Conservation (phyloP, 192 early-diverging fungal species). For the Linnemannia exigua region DNA sequence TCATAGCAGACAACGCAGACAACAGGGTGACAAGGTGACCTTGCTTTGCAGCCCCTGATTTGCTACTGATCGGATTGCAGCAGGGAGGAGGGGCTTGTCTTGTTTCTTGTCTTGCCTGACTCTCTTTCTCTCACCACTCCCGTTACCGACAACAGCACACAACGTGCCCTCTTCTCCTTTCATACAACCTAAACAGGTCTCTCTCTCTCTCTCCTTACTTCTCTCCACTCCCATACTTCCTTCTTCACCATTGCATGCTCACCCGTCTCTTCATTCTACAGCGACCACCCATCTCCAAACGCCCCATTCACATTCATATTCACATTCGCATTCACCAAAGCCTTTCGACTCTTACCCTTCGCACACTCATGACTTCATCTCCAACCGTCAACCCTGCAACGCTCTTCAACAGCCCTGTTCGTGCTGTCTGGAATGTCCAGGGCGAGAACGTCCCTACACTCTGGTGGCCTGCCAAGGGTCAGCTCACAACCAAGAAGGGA, state of each 20-base stretch:
- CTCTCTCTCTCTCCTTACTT: neutral
- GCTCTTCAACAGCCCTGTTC: slow-evolving; percentile 48
- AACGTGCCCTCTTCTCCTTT: neutral
- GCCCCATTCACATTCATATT: neutral
- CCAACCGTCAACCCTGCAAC: slow-evolving; percentile 31
- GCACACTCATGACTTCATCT: slow-evolving; percentile 13
- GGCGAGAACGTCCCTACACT: slow-evolving; percentile 51
- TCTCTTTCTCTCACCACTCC: neutral
- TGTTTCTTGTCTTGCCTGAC: neutral
- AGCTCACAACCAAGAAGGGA: neutral
- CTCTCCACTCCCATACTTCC: neutral
- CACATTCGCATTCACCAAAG: neutral
- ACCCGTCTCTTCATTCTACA: neutral
- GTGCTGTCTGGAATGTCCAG: slow-evolving; percentile 50
- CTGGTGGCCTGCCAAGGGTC: slow-evolving; percentile 47
- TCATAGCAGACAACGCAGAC: neutral
- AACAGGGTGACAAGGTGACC: neutral
- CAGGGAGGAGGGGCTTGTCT: too few relatives aligned
- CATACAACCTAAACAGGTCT: neutral
- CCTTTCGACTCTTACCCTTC: neutral
- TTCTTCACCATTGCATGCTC: slow-evolving; percentile 6
- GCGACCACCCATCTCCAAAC: neutral
- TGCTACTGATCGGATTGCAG: neutral
- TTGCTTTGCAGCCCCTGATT: neutral
- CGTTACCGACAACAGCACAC: too few relatives aligned